These are phyloP conservation scores for Aspergillus glaucus DNA, from an alignment of 2,329 filamentous ascomycete species.

Conservation along the genomic window DNA sequence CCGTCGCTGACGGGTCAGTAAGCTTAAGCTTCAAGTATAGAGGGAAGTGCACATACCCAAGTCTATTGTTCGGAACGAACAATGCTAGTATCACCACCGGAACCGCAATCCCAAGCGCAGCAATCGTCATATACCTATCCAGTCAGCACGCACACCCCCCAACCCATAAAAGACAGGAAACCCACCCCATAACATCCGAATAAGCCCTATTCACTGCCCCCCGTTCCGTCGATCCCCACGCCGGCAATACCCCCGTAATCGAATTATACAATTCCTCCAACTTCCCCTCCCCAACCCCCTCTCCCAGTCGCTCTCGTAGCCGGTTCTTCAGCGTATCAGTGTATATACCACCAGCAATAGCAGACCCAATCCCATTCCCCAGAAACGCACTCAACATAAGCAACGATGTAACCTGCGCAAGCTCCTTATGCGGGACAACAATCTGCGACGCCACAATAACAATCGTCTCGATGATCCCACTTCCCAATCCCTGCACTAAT, in stretches of 20 bases:
- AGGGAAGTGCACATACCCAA: conserved; percentile 13
- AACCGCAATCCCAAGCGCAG: conserved; percentile 22
- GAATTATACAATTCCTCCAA: conserved; percentile 41
- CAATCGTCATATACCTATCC: conserved; percentile 23
- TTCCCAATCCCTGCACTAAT: conserved; percentile 44
- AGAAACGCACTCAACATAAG: conserved; percentile 41
- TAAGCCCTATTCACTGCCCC: conserved; percentile 39
- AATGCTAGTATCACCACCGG: conserved; percentile 21
- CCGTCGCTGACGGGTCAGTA: conserved; percentile 10
- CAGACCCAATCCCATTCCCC: conserved; percentile 27
- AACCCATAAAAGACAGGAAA: background rate
- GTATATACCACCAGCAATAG: conserved; percentile 47
- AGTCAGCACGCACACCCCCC: conserved; percentile 2
- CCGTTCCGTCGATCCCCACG: conserved; percentile 36
- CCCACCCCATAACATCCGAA: conserved; percentile 24
- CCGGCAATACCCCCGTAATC: conserved; percentile 38
- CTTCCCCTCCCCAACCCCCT: conserved; percentile 18
- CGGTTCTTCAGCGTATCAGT: conserved; percentile 39
- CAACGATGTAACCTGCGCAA: conserved; percentile 45
- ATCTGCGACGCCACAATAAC: conserved; percentile 43
- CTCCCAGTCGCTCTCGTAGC: conserved; percentile 33
- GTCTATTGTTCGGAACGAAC: conserved; percentile 21
- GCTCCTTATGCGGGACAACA: conserved; percentile 40
- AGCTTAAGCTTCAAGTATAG: conserved; percentile 1
- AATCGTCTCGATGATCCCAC: conserved; percentile 41